phyloP scores from a whole-genome alignment of 306 rosid species.

The Sphenostylis stenocarpa region DNA sequence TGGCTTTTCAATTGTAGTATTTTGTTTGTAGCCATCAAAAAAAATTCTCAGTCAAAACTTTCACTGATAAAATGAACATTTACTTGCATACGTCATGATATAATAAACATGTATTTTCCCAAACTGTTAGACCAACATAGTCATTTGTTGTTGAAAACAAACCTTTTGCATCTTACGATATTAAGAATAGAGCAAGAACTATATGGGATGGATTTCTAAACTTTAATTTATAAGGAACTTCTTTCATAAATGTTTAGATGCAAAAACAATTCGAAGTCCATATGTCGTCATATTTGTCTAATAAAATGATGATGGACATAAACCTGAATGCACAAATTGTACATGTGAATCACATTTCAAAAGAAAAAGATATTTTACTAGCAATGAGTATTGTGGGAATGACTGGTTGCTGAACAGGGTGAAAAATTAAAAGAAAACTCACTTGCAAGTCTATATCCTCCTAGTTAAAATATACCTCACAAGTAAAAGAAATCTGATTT shows the following conservation, averaged over 20 bases:
- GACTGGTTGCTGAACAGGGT: background rate
- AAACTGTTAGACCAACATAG: background rate
- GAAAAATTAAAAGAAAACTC: background rate
- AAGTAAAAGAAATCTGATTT: background rate
- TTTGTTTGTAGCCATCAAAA: background rate
- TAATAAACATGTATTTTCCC: background rate
- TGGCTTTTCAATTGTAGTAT: background rate
- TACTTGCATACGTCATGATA: background rate
- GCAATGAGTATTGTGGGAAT: background rate
- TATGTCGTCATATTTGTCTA: background rate
- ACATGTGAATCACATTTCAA: background rate
- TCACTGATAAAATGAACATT: slow-evolving; percentile 15
- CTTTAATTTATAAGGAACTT: background rate
- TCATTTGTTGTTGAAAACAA: background rate
- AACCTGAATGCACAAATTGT: slow-evolving; percentile 10
- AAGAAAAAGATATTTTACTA: slow-evolving; percentile 2
- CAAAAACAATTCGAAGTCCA: slow-evolving; percentile 5
- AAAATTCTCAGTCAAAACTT: background rate
- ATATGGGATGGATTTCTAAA: background rate
- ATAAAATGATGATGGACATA: background rate
- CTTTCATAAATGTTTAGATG: background rate
- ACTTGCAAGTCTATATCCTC: background rate
- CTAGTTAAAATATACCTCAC: background rate
- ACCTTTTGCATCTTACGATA: background rate
- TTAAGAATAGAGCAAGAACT: background rate